These are phyloP conservation scores for Colletotrichum lini DNA, from an alignment of 2,329 filamentous ascomycete genomes.

Conservation along the genomic window DNA sequence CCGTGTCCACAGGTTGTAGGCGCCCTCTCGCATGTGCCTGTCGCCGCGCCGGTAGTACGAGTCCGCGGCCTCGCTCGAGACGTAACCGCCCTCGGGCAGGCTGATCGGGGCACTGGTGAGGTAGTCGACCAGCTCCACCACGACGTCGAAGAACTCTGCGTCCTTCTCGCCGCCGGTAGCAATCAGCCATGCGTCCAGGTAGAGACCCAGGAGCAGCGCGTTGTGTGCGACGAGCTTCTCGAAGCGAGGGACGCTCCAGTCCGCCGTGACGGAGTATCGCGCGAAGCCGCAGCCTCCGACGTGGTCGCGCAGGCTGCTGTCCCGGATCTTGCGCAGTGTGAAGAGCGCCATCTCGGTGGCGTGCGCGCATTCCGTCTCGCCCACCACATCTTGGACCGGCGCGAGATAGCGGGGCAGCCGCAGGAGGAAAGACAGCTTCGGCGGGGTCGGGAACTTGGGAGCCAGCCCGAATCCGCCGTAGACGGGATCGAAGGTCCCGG, in stretches of 20 bases:
- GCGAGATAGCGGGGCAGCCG: constrained; percentile 79
- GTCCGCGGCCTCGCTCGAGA: constrained; percentile 91
- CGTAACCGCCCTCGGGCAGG: constrained; percentile 80
- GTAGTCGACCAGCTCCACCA: constrained; percentile 90
- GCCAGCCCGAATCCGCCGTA: constrained; percentile 85
- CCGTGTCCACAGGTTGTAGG: constrained; percentile 94
- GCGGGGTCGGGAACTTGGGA: constrained; percentile 92
- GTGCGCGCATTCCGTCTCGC: constrained; percentile 79
- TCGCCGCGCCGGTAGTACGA: constrained; percentile 83
- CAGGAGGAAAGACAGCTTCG: constrained; percentile 87
- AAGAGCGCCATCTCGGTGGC: constrained; percentile 85
- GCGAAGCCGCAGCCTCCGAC: constrained; percentile 68
- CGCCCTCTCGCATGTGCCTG: constrained; percentile 87
- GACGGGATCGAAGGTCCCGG: constrained; percentile 81
- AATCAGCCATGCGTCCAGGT: constrained; percentile 86
- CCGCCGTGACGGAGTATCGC: constrained; percentile 88
- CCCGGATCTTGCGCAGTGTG: constrained; percentile 81
- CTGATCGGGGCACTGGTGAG: constrained; percentile 80
- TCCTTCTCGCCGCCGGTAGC: constrained; percentile 62
- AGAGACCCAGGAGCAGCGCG: constrained; percentile 85
- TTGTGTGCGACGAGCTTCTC: constrained; percentile 98
- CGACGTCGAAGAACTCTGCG: constrained; percentile 81
- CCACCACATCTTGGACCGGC: constrained; percentile 89
- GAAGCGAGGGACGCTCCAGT: constrained; percentile 96
- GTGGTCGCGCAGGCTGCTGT: constrained; percentile 70